A percentile compares a stretch with the other conserved stretches of the same genome.
Evolutionary conservation across 2,329 filamentous ascomycete genomes (phyloP).

Genomic region (Talaromyces sp.): DNA sequence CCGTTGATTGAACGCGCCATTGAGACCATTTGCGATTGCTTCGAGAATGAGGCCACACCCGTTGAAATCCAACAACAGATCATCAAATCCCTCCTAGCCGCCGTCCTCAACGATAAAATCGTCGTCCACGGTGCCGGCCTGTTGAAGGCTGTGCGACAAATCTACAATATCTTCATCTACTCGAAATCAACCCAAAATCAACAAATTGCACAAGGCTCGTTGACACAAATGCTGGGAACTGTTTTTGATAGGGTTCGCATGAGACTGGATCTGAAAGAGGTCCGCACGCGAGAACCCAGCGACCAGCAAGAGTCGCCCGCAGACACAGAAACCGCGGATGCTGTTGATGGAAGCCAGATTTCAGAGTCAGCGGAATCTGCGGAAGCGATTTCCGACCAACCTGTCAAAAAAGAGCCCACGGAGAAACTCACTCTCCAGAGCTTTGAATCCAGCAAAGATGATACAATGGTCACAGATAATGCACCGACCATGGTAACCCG

Average conservation of each 20-base stretch:
- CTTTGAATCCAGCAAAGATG: conserved; percentile 64
- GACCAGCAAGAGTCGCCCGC: conserved; percentile 27
- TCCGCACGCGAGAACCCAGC: conserved; percentile 49
- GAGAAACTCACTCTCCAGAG: conserved; percentile 63
- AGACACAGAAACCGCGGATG: conserved; percentile 32
- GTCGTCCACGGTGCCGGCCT: conserved; percentile 95
- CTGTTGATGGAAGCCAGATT: conserved; percentile 36
- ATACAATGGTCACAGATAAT: conserved; percentile 59
- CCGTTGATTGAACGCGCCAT: conserved; percentile 96
- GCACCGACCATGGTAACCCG: conserved; percentile 62
- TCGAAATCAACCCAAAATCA: conserved; percentile 93
- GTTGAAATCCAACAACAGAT: conserved; percentile 95
- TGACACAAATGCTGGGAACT: conserved; percentile 97
- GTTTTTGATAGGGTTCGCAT: conserved; percentile 93
- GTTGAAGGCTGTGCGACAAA: conserved; percentile 92
- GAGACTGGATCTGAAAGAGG: conserved; percentile 79
- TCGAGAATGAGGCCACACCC: conserved; percentile 90
- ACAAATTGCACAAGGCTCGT: conserved; percentile 90
- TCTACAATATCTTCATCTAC: conserved; percentile 97
- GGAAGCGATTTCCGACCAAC: conserved; percentile 32
- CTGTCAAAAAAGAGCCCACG: conserved; percentile 47
- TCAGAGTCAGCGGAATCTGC: conserved; percentile 41
- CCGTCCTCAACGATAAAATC: conserved; percentile 96
- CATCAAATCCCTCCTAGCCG: conserved; percentile 90
- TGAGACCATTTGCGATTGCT: conserved; percentile 98